Percentiles rank a stretch among this genome's conserved stretches.
These are phyloP conservation scores for Ajuga reptans DNA, from an alignment of 305 asterid genomes.

Conservation along the genomic window DNA sequence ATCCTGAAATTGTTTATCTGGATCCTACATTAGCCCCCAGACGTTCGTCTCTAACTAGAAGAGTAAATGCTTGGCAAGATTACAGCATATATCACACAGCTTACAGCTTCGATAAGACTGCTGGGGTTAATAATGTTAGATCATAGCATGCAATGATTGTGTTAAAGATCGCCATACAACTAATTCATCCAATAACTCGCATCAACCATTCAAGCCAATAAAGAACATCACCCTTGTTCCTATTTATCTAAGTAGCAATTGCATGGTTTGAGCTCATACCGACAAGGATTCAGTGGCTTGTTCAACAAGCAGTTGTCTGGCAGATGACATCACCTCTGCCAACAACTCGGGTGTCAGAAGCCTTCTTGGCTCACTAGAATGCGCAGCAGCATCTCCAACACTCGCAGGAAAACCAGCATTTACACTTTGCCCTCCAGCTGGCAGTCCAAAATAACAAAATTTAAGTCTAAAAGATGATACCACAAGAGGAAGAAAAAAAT, in stretches of 20 bases:
- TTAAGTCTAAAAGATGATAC: neutral
- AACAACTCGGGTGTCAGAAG: slow-evolving; percentile 71
- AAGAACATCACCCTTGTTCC: neutral
- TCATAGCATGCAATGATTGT: neutral
- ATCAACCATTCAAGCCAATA: slow-evolving; percentile 4
- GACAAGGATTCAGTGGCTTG: slow-evolving; percentile 60
- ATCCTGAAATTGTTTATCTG: too few relatives aligned
- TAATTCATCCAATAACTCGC: neutral
- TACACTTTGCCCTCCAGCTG: slow-evolving; percentile 44
- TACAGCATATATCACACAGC: neutral
- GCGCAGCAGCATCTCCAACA: slow-evolving; percentile 33
- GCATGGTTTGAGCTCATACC: slow-evolving; percentile 45
- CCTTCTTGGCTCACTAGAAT: slow-evolving; percentile 47
- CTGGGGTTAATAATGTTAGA: neutral
- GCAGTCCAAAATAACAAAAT: slow-evolving; percentile 21
- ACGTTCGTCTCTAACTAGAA: too few relatives aligned
- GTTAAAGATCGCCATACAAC: neutral
- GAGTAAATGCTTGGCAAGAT: too few relatives aligned
- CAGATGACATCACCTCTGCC: slow-evolving; percentile 58
- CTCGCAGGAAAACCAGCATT: slow-evolving; percentile 35
- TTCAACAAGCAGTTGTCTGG: slow-evolving; percentile 54
- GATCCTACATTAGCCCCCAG: too few relatives aligned
- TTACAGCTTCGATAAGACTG: neutral
- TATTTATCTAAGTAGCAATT: slow-evolving; percentile 12
- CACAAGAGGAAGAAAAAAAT: neutral